Evolutionary conservation across 345 rosid genomes (phyloP).

Genomic region (Fremontodendron californicum): DNA sequence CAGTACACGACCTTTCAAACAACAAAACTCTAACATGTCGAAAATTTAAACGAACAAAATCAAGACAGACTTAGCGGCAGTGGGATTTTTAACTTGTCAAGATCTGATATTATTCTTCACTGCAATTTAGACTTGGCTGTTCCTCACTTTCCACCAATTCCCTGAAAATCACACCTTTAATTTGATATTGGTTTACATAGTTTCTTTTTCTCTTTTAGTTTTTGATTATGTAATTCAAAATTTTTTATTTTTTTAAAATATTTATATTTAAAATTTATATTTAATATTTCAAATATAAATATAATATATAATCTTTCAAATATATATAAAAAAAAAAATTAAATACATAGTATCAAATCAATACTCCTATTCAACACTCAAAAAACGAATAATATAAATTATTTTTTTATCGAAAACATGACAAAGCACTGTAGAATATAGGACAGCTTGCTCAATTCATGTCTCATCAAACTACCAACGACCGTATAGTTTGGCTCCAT

Average conservation of each 20-base stretch:
- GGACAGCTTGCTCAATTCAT: not conserved
- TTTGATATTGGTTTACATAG: not conserved
- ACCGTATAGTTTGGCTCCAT: not conserved
- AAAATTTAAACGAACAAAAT: constrained; percentile 9
- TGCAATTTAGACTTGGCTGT: not conserved
- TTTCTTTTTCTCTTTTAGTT: not conserved
- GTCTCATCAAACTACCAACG: not conserved
- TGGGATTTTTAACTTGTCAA: constrained; percentile 3
- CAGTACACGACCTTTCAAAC: constrained; percentile 29
- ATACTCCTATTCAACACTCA: too few species aligned
- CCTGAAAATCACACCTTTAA: not conserved
- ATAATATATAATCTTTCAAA: too few species aligned
- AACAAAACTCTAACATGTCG: not conserved
- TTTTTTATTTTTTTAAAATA: not conserved
- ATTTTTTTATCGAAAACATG: not conserved
- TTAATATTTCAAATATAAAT: too few species aligned
- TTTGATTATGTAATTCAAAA: too few species aligned
- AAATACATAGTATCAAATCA: too few species aligned
- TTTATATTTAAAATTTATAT: too few species aligned
- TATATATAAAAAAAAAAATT: too few species aligned
- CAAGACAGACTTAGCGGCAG: not conserved
- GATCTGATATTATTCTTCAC: constrained; percentile 27
- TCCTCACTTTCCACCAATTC: not conserved
- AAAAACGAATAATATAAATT: too few species aligned
- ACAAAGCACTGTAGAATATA: not conserved